A percentile compares a stretch with the other conserved stretches of the same genome.
Evolutionary conservation across 2,329 filamentous ascomycete species (phyloP).

Genomic region (Trichoderma harzianum): DNA sequence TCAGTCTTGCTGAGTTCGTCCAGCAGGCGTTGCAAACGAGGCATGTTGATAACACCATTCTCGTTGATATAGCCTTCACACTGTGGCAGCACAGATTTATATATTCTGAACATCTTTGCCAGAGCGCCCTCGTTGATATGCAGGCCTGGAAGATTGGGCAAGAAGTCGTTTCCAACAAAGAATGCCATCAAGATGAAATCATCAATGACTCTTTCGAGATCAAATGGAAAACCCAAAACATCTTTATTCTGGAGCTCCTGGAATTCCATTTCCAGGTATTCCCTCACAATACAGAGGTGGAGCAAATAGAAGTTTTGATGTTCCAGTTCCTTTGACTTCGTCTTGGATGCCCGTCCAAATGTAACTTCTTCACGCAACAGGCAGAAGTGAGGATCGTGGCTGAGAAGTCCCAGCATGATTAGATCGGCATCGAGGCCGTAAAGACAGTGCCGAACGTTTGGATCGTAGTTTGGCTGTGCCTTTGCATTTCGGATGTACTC

Average conservation of each 20-base stretch:
- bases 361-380: constrained; percentile 96
- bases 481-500: constrained; percentile 98
- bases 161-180: constrained; percentile 98
- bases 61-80: constrained; percentile 96
- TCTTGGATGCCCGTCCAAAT: constrained; percentile 82
- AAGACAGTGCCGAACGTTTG: constrained; percentile 91
- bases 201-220: constrained; percentile 95
- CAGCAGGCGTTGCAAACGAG: constrained; percentile 72
- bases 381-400: constrained; percentile 97
- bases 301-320: constrained; percentile 98
- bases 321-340: constrained; percentile 92
- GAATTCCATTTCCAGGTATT: constrained; percentile 96
- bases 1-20: constrained; percentile 86
- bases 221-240: constrained; percentile 71
- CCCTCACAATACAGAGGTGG: constrained; percentile 94
- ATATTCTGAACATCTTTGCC: constrained; percentile 95
- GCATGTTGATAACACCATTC: constrained; percentile 83
- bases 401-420: constrained; percentile 96
- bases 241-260: constrained; percentile 80
- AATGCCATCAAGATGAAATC: constrained; percentile 99
- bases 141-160: constrained; percentile 90
- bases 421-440: constrained; percentile 97
- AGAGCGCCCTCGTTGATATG: constrained; percentile 98
- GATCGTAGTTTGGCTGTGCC: constrained; percentile 87
- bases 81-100: constrained; percentile 84